Evolutionary conservation across 1,284 basidiomycete species (phyloP), one percentile per base, ranked within the genome.

Genomic region (Apiotrichum porosum): DNA sequence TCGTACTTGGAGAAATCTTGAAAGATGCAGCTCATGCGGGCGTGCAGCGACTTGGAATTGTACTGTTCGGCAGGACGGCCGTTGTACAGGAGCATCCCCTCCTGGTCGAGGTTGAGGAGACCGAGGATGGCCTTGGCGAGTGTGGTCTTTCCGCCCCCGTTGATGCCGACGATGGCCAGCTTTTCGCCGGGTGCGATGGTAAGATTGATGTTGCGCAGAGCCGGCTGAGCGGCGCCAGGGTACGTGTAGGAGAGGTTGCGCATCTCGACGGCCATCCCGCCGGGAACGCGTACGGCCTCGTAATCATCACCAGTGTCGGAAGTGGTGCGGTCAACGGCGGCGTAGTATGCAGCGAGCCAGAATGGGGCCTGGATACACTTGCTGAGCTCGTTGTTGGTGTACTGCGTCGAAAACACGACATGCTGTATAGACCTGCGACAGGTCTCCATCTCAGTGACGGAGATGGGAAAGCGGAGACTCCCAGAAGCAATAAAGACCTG

Each of bases 1-100:
- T 81, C 83, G 66, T 85, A 88, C 65, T 83, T 83, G 28, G 83
- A 82, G 69, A 88, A 89, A 37, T 82, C 82, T 66, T 91, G 88
- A 66, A 90, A 86, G 17, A 89, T 83, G 17, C 82, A 82, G 9
- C 83, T 82, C 24, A 82, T 73, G 65, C 83, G 84, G 33, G 75
- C 73, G 66, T 90, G 88, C 55, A 85, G 81, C 42, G 86, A 84
- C 12, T 69, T 68, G 21, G 86, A 82, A 45, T 79, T 74, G 61
- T 82, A 80, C 33, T 76, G 76, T 31, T 83, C 79, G 38, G 85
- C 77, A 62, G 84, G 81, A 37, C 78, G 70, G 51, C 77, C 83
- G 63, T 90, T 89, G 59, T 89, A 75, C 42, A 77, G 69, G 33
- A 89, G 71, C 33, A 79, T 72, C 9, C 86, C 85, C 34, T 73